Evolutionary conservation across 805 yeast genomes (phyloP).

Genomic region (Pichia membranifaciens): DNA sequence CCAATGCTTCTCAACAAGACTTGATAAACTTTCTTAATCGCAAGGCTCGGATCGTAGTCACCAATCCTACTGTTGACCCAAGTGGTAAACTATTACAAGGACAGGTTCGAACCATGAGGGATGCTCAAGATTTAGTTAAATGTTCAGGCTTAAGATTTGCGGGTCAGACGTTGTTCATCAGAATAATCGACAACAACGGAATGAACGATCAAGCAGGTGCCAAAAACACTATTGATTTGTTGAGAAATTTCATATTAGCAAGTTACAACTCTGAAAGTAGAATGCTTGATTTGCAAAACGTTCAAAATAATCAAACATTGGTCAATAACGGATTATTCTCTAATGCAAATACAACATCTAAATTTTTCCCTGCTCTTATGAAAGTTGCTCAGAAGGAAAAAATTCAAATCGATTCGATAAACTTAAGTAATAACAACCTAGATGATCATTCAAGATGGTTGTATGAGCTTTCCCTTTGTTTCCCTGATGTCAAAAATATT

Average conservation of each 20-base stretch:
- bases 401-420: constrained; percentile 62
- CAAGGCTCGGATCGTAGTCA: constrained; percentile 52
- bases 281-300: constrained; percentile 62
- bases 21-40: constrained; percentile 63
- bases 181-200: constrained; percentile 27
- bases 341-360: constrained; percentile 43
- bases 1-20: constrained; percentile 67
- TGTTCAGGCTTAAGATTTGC: constrained; percentile 82
- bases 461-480: constrained; percentile 61
- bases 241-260: constrained; percentile 53
- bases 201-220: constrained; percentile 18
- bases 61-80: constrained; percentile 48
- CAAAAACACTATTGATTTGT: constrained; percentile 48
- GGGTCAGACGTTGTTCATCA: constrained; percentile 57
- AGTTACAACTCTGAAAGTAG: constrained; percentile 62
- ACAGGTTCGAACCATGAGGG: constrained; percentile 45
- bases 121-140: constrained; percentile 52
- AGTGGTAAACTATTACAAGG: constrained; percentile 49
- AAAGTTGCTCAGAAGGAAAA: constrained; percentile 57
- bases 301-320: constrained; percentile 58
- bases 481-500: constrained; percentile 71
- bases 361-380: constrained; percentile 87
- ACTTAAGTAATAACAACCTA: constrained; percentile 60
- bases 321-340: constrained; percentile 55
- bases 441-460: constrained; percentile 52